phyloP scores from a whole-genome alignment of 2,329 filamentous ascomycete species.

The Tolypocladium paradoxum region DNA sequence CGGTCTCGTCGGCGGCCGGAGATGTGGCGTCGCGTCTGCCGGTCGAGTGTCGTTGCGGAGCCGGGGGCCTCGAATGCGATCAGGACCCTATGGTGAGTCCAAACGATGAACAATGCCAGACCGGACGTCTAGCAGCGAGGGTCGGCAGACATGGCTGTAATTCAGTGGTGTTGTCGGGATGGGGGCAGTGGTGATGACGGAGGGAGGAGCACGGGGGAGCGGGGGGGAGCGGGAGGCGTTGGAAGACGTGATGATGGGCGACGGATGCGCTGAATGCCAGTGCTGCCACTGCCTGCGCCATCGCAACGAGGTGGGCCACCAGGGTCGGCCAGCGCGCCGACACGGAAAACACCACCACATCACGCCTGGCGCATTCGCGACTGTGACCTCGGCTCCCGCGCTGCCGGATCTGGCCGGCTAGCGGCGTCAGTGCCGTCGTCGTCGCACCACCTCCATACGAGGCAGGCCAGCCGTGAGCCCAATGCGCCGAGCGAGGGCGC shows the following conservation, averaged over 20 bases:
- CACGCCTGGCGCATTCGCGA: not conserved
- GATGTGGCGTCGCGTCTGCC: not conserved
- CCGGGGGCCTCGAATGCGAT: constrained; percentile 5
- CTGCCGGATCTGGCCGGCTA: not conserved
- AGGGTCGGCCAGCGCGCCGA: not conserved
- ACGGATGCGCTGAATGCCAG: not conserved
- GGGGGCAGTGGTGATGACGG: constrained; percentile 3
- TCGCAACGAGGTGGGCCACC: not conserved
- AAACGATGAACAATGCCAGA: constrained; percentile 12
- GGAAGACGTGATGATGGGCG: not conserved
- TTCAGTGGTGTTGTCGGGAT: not conserved
- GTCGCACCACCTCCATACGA: not conserved
- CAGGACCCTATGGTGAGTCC: constrained; percentile 8
- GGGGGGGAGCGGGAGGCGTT: not conserved
- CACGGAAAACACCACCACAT: not conserved
- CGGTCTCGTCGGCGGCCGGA: not conserved
- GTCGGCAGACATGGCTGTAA: constrained; percentile 10
- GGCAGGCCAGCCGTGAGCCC: not conserved
- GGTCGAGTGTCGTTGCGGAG: not conserved
- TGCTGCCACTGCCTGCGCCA: not conserved
- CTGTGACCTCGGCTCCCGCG: not conserved
- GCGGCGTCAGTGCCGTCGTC: not conserved
- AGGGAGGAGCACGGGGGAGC: constrained; percentile 1
- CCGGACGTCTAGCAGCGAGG: constrained; percentile 12
- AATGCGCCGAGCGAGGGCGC: not conserved